phyloP scores from a whole-genome alignment of 23 red algal species.

The Gracilaria domingensis region DNA sequence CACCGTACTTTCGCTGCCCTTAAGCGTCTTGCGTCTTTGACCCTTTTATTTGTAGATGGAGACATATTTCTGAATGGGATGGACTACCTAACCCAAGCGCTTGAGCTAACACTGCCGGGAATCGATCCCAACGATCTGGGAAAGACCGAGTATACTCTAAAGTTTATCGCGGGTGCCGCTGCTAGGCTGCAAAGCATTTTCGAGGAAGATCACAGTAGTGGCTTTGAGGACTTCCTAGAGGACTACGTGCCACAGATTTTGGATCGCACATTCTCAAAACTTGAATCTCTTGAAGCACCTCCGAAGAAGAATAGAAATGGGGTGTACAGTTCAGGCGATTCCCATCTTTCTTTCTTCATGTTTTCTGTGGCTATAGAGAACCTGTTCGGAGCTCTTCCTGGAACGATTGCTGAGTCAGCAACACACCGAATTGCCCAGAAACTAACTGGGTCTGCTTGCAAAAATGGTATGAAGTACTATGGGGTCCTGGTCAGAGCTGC shows the following conservation, averaged over 20 bases:
- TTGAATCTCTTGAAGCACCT: conserved; percentile 84
- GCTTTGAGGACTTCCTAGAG: conserved; percentile 71
- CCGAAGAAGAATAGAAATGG: conserved; percentile 78
- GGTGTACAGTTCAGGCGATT: conserved; percentile 21
- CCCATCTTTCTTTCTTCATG: conserved; percentile 67
- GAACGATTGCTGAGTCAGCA: conserved; percentile 28
- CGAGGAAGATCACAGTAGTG: conserved; percentile 34
- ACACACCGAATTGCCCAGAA: conserved; percentile 65
- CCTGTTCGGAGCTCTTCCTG: conserved; percentile 71
- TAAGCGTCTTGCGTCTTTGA: conserved; percentile 67
- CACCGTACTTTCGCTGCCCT: conserved; percentile 87
- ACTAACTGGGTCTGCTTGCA: conserved; percentile 64
- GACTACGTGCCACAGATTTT: conserved; percentile 79
- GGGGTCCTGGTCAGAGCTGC: conserved; percentile 64
- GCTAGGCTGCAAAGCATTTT: conserved; percentile 79
- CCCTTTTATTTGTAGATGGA: conserved; percentile 82
- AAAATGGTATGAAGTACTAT: conserved; percentile 83
- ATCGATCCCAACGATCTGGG: conserved; percentile 90
- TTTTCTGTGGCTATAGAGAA: conserved; percentile 86
- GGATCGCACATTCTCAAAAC: conserved; percentile 74
- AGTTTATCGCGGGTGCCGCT: conserved; percentile 80
- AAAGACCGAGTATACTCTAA: conserved; percentile 83
- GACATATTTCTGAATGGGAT: conserved; percentile 62
- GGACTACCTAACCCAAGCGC: conserved; percentile 55
- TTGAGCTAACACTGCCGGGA: conserved; percentile 78